phyloP scores from a whole-genome alignment of 345 rosid species.

The Atalantia buxifolia region DNA sequence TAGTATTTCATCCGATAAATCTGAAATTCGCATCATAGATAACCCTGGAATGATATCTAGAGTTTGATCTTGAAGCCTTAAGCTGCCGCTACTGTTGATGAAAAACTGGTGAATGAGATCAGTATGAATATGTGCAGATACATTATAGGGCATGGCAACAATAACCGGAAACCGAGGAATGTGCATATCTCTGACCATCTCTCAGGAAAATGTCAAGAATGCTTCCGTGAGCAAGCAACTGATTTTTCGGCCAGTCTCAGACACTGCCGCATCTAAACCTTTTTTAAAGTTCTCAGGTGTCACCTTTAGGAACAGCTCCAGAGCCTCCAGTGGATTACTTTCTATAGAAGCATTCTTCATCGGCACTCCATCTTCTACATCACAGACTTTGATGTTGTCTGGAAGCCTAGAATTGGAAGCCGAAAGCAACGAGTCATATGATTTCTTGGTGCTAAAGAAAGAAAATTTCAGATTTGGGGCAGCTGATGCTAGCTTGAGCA shows the following conservation, averaged over 20 bases:
- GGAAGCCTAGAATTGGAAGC: constrained; percentile 2
- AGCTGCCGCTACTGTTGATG: neutral
- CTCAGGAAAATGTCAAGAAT: constrained; percentile 40
- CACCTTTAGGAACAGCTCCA: constrained; percentile 41
- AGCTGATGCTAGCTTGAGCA: constrained; percentile 36
- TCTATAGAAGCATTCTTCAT: constrained; percentile 20
- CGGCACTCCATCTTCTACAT: constrained; percentile 33
- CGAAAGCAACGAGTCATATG: constrained; percentile 31
- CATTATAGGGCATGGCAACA: constrained; percentile 35
- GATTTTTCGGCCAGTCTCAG: constrained; percentile 33
- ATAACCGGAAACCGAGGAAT: constrained; percentile 51
- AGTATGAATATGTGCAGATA: constrained; percentile 42
- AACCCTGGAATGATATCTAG: constrained; percentile 46
- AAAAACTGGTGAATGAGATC: constrained; percentile 25
- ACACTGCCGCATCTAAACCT: constrained; percentile 33
- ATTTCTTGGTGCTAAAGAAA: constrained; percentile 42
- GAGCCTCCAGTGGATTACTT: constrained; percentile 30
- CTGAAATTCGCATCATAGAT: constrained; percentile 35
- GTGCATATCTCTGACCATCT: constrained; percentile 31
- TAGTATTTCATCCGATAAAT: constrained; percentile 46
- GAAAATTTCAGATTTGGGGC: constrained; percentile 45
- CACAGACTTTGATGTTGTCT: constrained; percentile 32
- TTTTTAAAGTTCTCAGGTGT: constrained; percentile 32
- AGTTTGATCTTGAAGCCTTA: constrained; percentile 19
- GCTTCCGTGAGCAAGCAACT: constrained; percentile 52